A percentile compares a stretch with the other conserved stretches of the same genome.
phyloP scores from a whole-genome alignment of 2,329 filamentous ascomycete genomes.

The Colletotrichum orbiculare region DNA sequence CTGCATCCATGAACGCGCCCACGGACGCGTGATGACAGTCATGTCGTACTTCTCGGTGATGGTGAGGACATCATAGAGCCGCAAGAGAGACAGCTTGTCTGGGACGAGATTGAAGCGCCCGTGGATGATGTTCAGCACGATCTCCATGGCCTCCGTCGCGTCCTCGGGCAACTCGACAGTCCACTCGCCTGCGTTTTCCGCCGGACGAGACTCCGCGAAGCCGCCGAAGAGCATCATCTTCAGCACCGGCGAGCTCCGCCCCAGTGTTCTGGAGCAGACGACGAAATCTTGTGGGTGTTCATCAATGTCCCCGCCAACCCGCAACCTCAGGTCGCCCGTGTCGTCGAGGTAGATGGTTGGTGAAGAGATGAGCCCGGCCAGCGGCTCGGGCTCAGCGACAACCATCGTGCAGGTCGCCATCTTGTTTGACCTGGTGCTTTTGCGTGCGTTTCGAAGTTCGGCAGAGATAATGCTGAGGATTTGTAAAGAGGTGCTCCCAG shows the following conservation, averaged over 20 bases:
- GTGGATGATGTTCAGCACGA: constrained; percentile 47
- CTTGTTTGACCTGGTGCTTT: neutral
- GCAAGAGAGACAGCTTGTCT: constrained; percentile 12
- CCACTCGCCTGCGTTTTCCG: constrained; percentile 37
- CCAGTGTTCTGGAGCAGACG: constrained; percentile 41
- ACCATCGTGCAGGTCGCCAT: constrained; percentile 24
- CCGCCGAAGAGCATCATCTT: constrained; percentile 41
- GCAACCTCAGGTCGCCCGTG: constrained; percentile 23
- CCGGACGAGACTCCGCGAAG: constrained; percentile 40
- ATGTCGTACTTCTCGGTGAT: constrained; percentile 43
- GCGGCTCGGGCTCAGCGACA: constrained; percentile 27
- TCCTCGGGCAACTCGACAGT: constrained; percentile 45
- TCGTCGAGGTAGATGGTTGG: constrained; percentile 29
- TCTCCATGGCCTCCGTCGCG: constrained; percentile 41
- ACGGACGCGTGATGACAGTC: constrained; percentile 39
- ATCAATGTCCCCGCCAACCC: constrained; percentile 22
- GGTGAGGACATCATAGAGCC: constrained; percentile 40
- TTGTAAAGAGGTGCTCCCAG: too few species aligned
- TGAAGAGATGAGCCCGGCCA: constrained; percentile 14
- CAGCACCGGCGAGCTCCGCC: constrained; percentile 40
- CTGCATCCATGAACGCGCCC: constrained; percentile 38
- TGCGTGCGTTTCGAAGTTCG: neutral
- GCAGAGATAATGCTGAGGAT: neutral
- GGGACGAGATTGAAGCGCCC: constrained; percentile 41
- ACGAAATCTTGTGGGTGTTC: constrained; percentile 35